These are phyloP conservation scores for Vitis cinerea DNA, from an alignment of 164 flowering plant genomes.

Conservation along the genomic window DNA sequence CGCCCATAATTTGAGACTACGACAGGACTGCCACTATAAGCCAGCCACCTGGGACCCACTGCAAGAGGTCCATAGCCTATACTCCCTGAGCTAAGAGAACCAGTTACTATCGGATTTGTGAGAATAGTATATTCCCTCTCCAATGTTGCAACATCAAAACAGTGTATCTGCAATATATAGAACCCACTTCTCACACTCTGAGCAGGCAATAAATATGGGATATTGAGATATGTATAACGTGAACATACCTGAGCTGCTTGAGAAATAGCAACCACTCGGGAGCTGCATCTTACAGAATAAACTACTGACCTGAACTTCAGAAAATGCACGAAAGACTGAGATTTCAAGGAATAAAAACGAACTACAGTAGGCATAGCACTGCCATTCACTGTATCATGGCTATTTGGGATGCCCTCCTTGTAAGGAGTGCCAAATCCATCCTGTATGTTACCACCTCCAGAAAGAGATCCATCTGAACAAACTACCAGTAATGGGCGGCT, in stretches of 20 bases:
- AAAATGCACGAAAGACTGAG: slow-evolving; percentile 66
- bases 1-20: slow-evolving; percentile 41
- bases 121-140: slow-evolving; percentile 70
- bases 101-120: slow-evolving; percentile 54
- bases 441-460: slow-evolving; percentile 29
- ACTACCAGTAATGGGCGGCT: slow-evolving; percentile 62
- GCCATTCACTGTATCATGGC: slow-evolving; percentile 38
- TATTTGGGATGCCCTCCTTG: slow-evolving; percentile 31
- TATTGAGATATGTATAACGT: not conserved
- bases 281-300: slow-evolving; percentile 73
- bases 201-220: not conserved
- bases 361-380: slow-evolving; percentile 48
- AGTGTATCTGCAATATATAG: slow-evolving; percentile 61
- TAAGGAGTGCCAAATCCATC: slow-evolving; percentile 31
- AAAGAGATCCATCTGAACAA: slow-evolving; percentile 50
- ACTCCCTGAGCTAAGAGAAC: slow-evolving; percentile 46
- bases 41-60: slow-evolving; percentile 83
- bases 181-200: not conserved
- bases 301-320: slow-evolving; percentile 69
- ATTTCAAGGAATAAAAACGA: slow-evolving; percentile 66
- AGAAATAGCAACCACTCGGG: slow-evolving; percentile 66
- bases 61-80: slow-evolving; percentile 80
- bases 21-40: slow-evolving; percentile 73
- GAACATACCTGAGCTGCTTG: slow-evolving; percentile 70
- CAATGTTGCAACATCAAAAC: slow-evolving; percentile 66